Percentiles rank a stretch among this genome's conserved stretches.
phyloP scores from a whole-genome alignment of 208 protist species.

The Leishmania mexicana region DNA sequence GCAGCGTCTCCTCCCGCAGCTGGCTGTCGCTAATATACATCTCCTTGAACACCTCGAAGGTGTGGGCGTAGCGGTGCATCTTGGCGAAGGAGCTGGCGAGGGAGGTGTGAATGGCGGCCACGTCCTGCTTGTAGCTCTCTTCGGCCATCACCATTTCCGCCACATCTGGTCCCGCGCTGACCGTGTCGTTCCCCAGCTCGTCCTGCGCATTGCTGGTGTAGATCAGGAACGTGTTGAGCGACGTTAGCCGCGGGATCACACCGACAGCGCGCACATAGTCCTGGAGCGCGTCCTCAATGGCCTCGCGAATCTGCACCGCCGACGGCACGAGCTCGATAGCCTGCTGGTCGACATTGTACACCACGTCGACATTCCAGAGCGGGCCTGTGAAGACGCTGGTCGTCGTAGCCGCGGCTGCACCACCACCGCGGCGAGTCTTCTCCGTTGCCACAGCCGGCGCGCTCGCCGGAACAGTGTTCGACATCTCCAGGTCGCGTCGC shows the following conservation, averaged over 20 bases:
- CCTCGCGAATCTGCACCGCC: constrained; percentile 67
- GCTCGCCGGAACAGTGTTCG: constrained; percentile 26
- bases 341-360: constrained; percentile 75
- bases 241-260: constrained; percentile 79
- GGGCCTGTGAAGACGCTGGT: constrained; percentile 52
- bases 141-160: constrained; percentile 91
- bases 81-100: constrained; percentile 72
- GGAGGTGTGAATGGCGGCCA: constrained; percentile 69
- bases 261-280: constrained; percentile 92
- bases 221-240: constrained; percentile 90
- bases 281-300: constrained; percentile 85
- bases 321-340: constrained; percentile 77
- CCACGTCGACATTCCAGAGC: constrained; percentile 79
- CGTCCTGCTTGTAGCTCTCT: constrained; percentile 83
- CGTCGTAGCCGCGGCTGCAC: constrained; percentile 2
- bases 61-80: constrained; percentile 81
- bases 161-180: constrained; percentile 84
- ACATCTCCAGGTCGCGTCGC: constrained; percentile 68
- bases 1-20: constrained; percentile 68
- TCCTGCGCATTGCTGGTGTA: constrained; percentile 87
- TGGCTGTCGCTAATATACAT: constrained; percentile 89
- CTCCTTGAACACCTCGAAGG: constrained; percentile 85
- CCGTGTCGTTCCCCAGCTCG: constrained; percentile 52
- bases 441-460: neutral
- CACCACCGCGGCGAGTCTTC: constrained; percentile 5